Conservation (phyloP, 352 stramenopile genomes). For the Phytophthora parvispora region DNA sequence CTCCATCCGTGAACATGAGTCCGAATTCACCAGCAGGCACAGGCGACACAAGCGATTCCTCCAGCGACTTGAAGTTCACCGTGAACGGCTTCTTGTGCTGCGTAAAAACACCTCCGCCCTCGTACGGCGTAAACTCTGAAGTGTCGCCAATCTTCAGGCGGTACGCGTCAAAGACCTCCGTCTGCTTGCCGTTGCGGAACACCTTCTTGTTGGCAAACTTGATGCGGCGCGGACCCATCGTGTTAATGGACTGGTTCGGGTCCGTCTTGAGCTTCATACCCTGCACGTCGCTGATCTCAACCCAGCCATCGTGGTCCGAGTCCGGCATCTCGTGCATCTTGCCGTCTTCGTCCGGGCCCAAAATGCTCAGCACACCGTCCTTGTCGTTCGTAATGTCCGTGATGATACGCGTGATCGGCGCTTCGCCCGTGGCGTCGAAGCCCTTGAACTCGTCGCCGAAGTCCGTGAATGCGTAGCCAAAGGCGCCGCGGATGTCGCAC, state of each 20-base stretch:
- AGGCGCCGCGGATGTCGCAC: conserved; percentile 81
- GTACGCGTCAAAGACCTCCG: conserved; percentile 89
- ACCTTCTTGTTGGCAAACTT: conserved; percentile 90
- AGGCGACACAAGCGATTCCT: conserved; percentile 74
- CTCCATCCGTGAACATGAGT: conserved; percentile 89
- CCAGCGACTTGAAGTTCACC: conserved; percentile 80
- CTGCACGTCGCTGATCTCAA: conserved; percentile 88
- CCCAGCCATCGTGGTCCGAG: conserved; percentile 87
- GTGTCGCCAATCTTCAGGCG: conserved; percentile 87
- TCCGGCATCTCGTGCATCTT: conserved; percentile 92
- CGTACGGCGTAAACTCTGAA: conserved; percentile 82
- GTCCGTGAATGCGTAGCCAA: conserved; percentile 87
- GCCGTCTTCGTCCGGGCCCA: conserved; percentile 86
- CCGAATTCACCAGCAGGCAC: conserved; percentile 78
- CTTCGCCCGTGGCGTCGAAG: conserved; percentile 85
- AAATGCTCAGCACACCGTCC: conserved; percentile 78
- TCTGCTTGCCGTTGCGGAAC: conserved; percentile 88
- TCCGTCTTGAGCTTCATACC: conserved; percentile 77
- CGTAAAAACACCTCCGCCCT: conserved; percentile 83
- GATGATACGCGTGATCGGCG: conserved; percentile 89
- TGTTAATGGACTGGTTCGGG: conserved; percentile 81
- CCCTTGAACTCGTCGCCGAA: conserved; percentile 82
- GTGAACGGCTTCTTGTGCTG: conserved; percentile 88
- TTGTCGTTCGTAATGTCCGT: conserved; percentile 89
- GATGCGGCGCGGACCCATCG: conserved; percentile 76